A percentile compares a stretch with the other conserved stretches of the same genome.
phyloP scores from a whole-genome alignment of 2,329 filamentous ascomycete species.

The Aciculosporium take region DNA sequence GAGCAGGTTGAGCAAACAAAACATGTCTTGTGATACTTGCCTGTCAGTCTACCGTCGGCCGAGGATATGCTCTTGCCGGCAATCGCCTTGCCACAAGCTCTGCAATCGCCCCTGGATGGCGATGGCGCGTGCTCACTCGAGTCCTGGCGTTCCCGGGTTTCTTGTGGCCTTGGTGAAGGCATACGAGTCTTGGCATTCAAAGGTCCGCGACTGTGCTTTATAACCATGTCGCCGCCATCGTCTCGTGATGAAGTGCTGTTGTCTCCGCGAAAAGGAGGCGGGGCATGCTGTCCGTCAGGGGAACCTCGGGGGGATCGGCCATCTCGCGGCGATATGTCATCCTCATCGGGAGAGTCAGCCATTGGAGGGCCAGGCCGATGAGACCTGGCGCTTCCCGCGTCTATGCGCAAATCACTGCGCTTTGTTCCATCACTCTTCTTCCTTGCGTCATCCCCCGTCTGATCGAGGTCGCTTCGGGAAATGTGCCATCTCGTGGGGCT shows the following conservation, averaged over 20 bases:
- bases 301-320: constrained; percentile 7
- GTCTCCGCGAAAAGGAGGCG: constrained; percentile 1
- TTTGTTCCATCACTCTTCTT: constrained; percentile 28
- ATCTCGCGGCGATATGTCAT: constrained; percentile 13
- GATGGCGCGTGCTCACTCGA: constrained; percentile 25
- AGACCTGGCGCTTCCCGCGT: constrained; percentile 17
- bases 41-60: constrained; percentile 79
- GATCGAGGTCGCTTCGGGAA: constrained; percentile 30
- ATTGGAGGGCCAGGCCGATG: constrained; percentile 13
- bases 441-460: constrained; percentile 42
- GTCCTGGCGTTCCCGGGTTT: constrained; percentile 14
- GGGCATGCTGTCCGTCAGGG: background rate
- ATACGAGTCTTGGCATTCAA: background rate
- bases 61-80: constrained; percentile 87
- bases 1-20: constrained; percentile 82
- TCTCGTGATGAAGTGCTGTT: constrained; percentile 5
- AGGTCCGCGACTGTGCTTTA: background rate
- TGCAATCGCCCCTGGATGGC: constrained; percentile 59
- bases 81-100: constrained; percentile 66
- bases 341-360: constrained; percentile 15
- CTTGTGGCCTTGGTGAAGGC: background rate
- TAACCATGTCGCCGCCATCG: background rate
- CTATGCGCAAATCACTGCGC: constrained; percentile 18
- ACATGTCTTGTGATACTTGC: constrained; percentile 87
- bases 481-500: constrained; percentile 20